Evolutionary conservation across 148 eudicot genomes (phyloP).

Genomic region (Rhododendron williamsianum): DNA sequence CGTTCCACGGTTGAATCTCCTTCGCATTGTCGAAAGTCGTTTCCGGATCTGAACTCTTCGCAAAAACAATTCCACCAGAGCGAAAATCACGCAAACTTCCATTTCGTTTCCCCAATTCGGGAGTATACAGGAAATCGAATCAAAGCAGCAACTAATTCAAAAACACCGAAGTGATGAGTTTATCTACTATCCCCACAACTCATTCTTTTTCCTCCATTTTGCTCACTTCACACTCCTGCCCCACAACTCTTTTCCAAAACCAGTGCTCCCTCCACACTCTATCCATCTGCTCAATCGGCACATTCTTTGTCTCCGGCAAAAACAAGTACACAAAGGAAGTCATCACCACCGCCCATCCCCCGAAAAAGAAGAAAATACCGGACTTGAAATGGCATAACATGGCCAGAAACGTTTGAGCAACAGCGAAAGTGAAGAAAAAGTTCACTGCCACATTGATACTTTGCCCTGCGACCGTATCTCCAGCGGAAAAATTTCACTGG

Average conservation of each 20-base stretch:
- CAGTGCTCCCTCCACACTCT: not conserved
- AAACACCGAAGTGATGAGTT: not conserved
- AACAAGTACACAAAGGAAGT: slow-evolving; percentile 25
- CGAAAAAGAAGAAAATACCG: slow-evolving; percentile 37
- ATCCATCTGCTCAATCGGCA: slow-evolving; percentile 15
- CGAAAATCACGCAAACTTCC: not conserved
- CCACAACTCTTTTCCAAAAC: slow-evolving; percentile 12
- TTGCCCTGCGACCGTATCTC: slow-evolving; percentile 6
- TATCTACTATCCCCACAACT: not conserved
- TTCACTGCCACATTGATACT: slow-evolving; percentile 11
- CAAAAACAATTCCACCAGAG: not conserved
- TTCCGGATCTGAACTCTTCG: not conserved
- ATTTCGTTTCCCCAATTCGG: not conserved
- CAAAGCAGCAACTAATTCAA: not conserved
- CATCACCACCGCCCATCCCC: slow-evolving; percentile 41
- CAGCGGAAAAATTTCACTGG: slow-evolving; percentile 5
- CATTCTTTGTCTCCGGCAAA: slow-evolving; percentile 8
- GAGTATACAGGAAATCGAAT: not conserved
- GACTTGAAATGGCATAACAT: slow-evolving; percentile 11
- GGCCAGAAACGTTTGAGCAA: slow-evolving; percentile 4
- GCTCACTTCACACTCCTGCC: not conserved
- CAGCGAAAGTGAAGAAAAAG: slow-evolving; percentile 8
- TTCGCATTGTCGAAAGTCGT: not conserved
- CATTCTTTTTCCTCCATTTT: not conserved
- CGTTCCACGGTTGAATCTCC: not conserved